Evolutionary conservation across 371 early-diverging fungal species (phyloP).

Genomic region (Mortierella sp.): DNA sequence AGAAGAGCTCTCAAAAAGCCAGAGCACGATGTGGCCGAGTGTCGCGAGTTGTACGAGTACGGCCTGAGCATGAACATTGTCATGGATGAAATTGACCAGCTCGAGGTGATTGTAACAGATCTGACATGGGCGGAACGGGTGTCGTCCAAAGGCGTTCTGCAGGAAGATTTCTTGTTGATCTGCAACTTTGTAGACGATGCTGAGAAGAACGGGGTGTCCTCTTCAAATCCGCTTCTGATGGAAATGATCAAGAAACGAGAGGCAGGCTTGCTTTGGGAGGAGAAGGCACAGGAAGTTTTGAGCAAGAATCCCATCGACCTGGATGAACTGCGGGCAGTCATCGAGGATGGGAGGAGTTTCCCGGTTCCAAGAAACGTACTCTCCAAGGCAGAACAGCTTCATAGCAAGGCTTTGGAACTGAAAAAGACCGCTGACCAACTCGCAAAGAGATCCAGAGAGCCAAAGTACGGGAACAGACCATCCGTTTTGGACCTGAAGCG

Average conservation of each 20-base stretch:
- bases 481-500: conserved; percentile 39
- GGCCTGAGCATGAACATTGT: conserved; percentile 45
- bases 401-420: conserved; percentile 43
- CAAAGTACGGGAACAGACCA: conserved; percentile 35
- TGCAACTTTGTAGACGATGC: conserved; percentile 47
- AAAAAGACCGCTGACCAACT: conserved; percentile 28
- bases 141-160: conserved; percentile 29
- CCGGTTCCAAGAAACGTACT: conserved; percentile 35
- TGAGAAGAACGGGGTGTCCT: conserved; percentile 41
- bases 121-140: conserved; percentile 45
- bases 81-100: conserved; percentile 49
- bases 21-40: conserved; percentile 34
- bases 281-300: conserved; percentile 21
- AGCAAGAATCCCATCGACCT: conserved; percentile 31
- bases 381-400: conserved; percentile 43
- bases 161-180: conserved; percentile 42
- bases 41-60: conserved; percentile 46
- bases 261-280: conserved; percentile 31
- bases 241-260: conserved; percentile 30
- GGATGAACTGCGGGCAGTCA: conserved; percentile 34
- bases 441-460: conserved; percentile 19
- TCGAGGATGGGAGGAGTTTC: conserved; percentile 33
- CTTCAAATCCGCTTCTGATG: conserved; percentile 34
- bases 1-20: conserved; percentile 40
- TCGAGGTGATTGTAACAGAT: conserved; percentile 51